Base-by-base conservation (phyloP, 371 early-diverging fungal genomes). In the Actinomucor elegans region DNA sequence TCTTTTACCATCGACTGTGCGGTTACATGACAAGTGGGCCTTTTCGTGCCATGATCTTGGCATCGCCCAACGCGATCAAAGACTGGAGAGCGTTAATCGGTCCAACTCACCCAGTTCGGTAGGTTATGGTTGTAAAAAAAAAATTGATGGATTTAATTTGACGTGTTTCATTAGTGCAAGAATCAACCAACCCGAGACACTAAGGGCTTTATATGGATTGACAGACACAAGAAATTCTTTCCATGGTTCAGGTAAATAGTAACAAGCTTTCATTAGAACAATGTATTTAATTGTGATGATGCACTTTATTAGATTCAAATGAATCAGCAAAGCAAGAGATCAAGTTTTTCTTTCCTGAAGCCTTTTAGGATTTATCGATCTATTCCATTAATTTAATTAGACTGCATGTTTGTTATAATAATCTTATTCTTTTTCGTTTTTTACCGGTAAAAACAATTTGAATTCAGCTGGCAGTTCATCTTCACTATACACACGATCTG, bases 401-500 rank as follows among this genome's bases (percentile, higher is more conserved):
- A 29, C 12, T 32, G 6, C 32, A 6, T 8, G 32, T 8, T 6
- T 6, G 32, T 8, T 32, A 8, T 32, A 12, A 32, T 32, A 32
- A 32, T 6, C 6, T 32, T 32, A 32, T n/a, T n/a, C n/a, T n/a
- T n/a, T n/a, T n/a, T n/a, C n/a, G n/a, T n/a, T n/a, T n/a, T 67
- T 69, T 59, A 83, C 84, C 4, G 94, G 93, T 63, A 92, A 62
- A 67, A 90, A 94, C 18, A 96, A 71, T 61, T 91, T 90, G 66
- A 96, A 92, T 66, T 97, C 97, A 4, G 91, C 83, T 11, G 97
- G 97, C 50, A 97, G 72, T 61, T 94, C 92, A 57, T 93, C 94
- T 75, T 97, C 98, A 12, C 90, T 77, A 62, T 92, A 88, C 24
- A 94, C 64, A 29, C 90, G 74, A 69, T 97, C 97, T 2, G 94